Conservation (phyloP, 164 flowering plant species). For the Platanus orientalis region DNA sequence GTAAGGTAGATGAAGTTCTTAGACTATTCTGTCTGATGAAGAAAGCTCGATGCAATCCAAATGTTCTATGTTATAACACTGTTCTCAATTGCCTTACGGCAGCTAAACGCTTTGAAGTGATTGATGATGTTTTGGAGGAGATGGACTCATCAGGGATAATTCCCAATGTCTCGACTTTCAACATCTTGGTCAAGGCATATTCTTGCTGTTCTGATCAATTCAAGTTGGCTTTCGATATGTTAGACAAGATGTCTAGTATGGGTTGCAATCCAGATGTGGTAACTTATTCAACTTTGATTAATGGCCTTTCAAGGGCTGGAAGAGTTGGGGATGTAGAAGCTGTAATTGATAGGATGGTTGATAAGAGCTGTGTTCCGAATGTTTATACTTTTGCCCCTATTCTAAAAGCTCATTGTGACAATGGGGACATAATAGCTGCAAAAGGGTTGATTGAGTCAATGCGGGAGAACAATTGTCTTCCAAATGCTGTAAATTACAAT, state of each 20-base stretch:
- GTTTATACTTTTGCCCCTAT: conserved; percentile 12
- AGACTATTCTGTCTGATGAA: conserved; percentile 6
- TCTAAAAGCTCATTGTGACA: conserved; percentile 6
- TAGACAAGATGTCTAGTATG: background rate
- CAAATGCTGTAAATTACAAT: conserved; percentile 8
- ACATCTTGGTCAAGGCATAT: conserved; percentile 11
- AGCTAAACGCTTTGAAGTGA: background rate
- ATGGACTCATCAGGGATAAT: background rate
- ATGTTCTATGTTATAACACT: conserved; percentile 9
- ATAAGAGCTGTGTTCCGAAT: background rate
- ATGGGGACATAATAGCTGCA: background rate
- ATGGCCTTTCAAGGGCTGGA: conserved; percentile 11
- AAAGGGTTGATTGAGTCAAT: conserved; percentile 3
- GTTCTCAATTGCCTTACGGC: conserved; percentile 6
- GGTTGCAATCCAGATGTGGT: conserved; percentile 7
- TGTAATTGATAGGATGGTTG: conserved; percentile 5
- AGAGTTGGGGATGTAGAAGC: conserved; percentile 3
- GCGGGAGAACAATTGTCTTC: conserved; percentile 3
- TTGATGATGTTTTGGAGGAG: background rate
- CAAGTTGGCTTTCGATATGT: conserved; percentile 4
- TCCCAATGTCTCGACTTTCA: conserved; percentile 7
- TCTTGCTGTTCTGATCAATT: conserved; percentile 7
- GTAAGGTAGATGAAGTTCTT: conserved; percentile 3
- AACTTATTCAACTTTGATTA: conserved; percentile 13
- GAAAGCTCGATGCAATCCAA: background rate